Evolutionary conservation across 805 yeast species (phyloP), one percentile per base, ranked within the genome.

Genomic region (Candida dendrica): DNA sequence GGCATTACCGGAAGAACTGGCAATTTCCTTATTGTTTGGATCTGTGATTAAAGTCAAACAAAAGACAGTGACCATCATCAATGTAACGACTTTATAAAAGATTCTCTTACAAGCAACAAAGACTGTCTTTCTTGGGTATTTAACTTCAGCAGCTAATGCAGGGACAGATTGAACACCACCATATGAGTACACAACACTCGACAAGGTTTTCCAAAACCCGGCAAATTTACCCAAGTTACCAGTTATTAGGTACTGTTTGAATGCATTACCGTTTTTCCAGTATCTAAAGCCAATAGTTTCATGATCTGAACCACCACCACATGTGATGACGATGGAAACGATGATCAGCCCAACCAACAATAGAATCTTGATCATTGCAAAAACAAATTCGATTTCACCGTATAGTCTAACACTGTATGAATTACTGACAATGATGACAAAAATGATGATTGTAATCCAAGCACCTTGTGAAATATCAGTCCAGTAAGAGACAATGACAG

Each of bases 301-400:
- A 46, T 70, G 66, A 10, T 55, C 44, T 35, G 74, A 75, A 16
- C 65, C 63, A n/a, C 72, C 72, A 8, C 73, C 75, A 42, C 60
- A 49, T 20, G 65, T 56, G 14, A 72, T 53, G 11, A 74, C 53
- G 46, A 67, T 59, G 1, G 77, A 77, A n/a, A 71, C 51, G 37
- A 77, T 67, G 35, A 77, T 61, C 50, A 77, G 75, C 3, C 70
- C 66, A 31, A 64, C 47, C 13, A 75, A 64, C 20, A 77, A 64
- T 15, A 63, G 32, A 10, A 72, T 56, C 40, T 74, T 74, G 37
- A 68, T 53, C 29, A 67, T 37, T 11, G 75, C 71, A 39, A 71
- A 67, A 19, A 59, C 32, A 47, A 72, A 71, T 49, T 74, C 78
- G 0, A 74, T 62, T 38, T 74, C 78, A 37, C 78, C 80, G 41